Evolutionary conservation across 345 rosid species (phyloP), one percentile per base, ranked within the genome.

Genomic region (Orychophragmus violaceus): DNA sequence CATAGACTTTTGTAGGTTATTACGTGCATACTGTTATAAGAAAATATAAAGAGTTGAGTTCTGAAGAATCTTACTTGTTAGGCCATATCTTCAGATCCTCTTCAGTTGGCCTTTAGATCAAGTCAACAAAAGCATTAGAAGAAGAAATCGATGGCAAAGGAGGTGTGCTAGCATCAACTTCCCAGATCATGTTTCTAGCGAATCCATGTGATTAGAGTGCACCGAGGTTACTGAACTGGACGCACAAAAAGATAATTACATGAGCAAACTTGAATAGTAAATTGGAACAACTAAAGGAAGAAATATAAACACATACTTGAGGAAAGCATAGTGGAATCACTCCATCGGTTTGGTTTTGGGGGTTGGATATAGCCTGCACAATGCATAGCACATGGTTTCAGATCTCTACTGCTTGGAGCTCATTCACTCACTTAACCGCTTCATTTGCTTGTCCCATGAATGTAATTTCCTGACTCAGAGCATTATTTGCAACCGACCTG

Each of bases 271-370:
- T 54, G n/a, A 49, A 19, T 23, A 46, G 63, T 39, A 27, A 54
- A 12, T 28, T 25, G 14, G 19, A 27, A 61, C 48, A 75, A 64
- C 24, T 30, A 37, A 19, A 22, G n/a, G n/a, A n/a, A n/a, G n/a
- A n/a, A n/a, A n/a, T n/a, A 49, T 18, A 62, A 66, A 59, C 62
- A 74, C 80, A 64, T 70, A 87, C 98, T 77, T 92, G 96, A 58
- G 96, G 96, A 77, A 92, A 92, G 76, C 96, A 89, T 54, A 92
- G 74, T 1, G 98, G 98, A 68, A 92, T 92, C 41, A 96, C 98
- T 77, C 98, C 98, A 50, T 91, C 89, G 54, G 89, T 87, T 33
- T 93, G 85, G 74, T 87, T 92, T 27, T 93, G 84, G 30, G 95
- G 89, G 74, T 81, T 82, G 78, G 84, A 89, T 28, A 73, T 70